Evolutionary conservation across 75 land plant species (phyloP), one percentile per base, ranked within the genome.

Genomic region (Pinus taeda): DNA sequence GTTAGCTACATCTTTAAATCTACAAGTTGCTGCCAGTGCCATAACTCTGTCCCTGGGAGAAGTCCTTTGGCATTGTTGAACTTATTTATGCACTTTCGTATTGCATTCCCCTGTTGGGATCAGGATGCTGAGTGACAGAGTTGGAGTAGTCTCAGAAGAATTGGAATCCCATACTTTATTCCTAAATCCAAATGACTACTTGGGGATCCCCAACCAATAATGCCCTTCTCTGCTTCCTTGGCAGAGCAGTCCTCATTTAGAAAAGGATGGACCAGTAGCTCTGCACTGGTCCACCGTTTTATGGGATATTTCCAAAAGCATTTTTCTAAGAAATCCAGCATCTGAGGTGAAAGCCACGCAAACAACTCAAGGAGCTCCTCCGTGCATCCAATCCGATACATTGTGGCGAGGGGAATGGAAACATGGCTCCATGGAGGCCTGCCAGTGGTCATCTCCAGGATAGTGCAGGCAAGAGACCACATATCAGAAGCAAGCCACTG

Each of bases 181-280:
- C n/a, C 6, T 21, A n/a, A 60, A 60, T 60, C 61, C 2, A 60
- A 60, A 60, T n/a, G 2, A 6, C n/a, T 60, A 21, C 1, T 20
- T 18, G 61, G 21, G 14, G 61, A 21, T n/a, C n/a, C n/a, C 18
- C 24, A 4, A 21, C n/a, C n/a, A 3, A 3, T 37, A 37, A 37
- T 37, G 61, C 4, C 21, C 61, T 6, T 4, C 20, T 60, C 61
- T 6, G 7, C 61, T 3, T 17, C 18, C 18, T 5, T 18, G n/a
- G 3, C 61, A 60, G 61, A n/a, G 61, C 18, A 60, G 61, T n/a
- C 21, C 21, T 60, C 61, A 6, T 20, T 18, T 1, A 60, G 21
- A 20, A 60, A 60, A 59, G 91, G 88, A 73, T 95, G 98, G n/a
- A 76, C 15, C 56, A 95, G 84, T 15, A 95, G 85, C 80, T 90